Conservation (phyloP, 257 asterid species). For the Nicotiana tabacum region DNA sequence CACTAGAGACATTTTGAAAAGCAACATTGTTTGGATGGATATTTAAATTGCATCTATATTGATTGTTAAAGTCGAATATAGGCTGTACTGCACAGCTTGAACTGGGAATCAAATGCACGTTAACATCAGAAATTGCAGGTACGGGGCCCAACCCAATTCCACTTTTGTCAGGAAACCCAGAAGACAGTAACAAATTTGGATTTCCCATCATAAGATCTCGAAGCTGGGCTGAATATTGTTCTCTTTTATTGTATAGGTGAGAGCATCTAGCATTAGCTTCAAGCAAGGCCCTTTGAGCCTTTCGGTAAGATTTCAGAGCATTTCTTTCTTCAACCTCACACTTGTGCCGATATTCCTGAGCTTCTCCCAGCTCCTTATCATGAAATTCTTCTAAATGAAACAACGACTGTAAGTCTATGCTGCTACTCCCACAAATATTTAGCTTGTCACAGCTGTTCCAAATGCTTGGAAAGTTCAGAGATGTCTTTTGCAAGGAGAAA, state of each 20-base stretch:
- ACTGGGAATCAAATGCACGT: conserved; percentile 20
- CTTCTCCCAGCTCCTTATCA: conserved; percentile 48
- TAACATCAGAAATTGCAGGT: conserved; percentile 19
- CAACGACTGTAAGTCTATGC: conserved; percentile 24
- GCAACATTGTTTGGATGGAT: conserved; percentile 17
- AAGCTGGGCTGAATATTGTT: conserved; percentile 41
- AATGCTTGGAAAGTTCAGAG: conserved; percentile 11
- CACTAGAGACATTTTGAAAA: conserved; percentile 15
- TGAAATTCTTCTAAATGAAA: conserved; percentile 37
- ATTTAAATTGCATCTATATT: conserved; percentile 12
- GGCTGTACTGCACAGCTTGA: conserved; percentile 20
- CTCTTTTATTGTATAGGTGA: conserved; percentile 38
- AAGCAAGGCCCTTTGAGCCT: conserved; percentile 41
- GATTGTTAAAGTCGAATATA: conserved; percentile 21
- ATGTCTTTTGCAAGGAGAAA: conserved; percentile 11
- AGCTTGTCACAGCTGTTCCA: conserved; percentile 22
- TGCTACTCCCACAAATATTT: conserved; percentile 19
- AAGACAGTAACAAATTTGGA: conserved; percentile 29
- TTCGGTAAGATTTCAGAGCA: conserved; percentile 39
- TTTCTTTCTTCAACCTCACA: conserved; percentile 45
- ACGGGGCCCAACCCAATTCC: conserved; percentile 22
- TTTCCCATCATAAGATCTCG: conserved; percentile 43
- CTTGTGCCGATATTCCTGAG: conserved; percentile 40
- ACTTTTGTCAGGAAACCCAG: conserved; percentile 10
- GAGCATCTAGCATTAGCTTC: conserved; percentile 50